Percentiles rank a stretch among this genome's conserved stretches.
Conservation (phyloP, 2,329 filamentous ascomycete species). For the Juglanconis oblonga region DNA sequence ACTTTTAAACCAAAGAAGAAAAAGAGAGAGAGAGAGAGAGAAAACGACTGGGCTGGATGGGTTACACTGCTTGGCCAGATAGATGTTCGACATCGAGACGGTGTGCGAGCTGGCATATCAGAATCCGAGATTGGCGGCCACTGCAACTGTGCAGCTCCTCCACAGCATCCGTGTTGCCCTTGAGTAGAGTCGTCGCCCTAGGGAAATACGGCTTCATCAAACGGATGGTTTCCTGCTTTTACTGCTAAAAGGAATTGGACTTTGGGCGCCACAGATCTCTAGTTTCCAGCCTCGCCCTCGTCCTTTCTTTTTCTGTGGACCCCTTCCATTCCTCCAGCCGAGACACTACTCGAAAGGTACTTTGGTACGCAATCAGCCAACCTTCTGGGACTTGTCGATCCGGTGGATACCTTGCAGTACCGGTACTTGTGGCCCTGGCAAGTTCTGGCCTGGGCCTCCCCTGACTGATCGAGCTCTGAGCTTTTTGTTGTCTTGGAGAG, state of each 20-base stretch:
- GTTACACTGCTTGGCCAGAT: not conserved
- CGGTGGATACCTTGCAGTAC: constrained; percentile 13
- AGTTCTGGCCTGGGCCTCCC: not conserved
- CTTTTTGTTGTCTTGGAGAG: constrained; percentile 4
- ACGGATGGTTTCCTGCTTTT: not conserved
- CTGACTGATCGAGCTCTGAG: constrained; percentile 11
- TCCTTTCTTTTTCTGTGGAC: constrained; percentile 14
- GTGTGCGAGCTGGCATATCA: not conserved
- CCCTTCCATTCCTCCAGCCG: constrained; percentile 6
- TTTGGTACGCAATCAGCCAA: constrained; percentile 12
- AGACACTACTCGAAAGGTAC: constrained; percentile 5
- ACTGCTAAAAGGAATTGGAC: not conserved
- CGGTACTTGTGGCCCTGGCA: constrained; percentile 10
- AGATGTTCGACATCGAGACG: too few species aligned
- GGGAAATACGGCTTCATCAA: too few species aligned
- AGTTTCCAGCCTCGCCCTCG: not conserved
- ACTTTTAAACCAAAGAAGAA: too few species aligned
- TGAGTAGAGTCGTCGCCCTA: too few species aligned
- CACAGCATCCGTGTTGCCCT: too few species aligned
- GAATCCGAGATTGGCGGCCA: too few species aligned
- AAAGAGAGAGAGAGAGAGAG: not conserved
- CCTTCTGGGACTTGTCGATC: constrained; percentile 10
- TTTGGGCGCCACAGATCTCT: constrained; percentile 1
- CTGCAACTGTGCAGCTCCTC: too few species aligned
- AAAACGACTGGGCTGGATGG: not conserved